Conservation (phyloP, 768 basidiomycete species). For the Boletus subparvulus region DNA sequence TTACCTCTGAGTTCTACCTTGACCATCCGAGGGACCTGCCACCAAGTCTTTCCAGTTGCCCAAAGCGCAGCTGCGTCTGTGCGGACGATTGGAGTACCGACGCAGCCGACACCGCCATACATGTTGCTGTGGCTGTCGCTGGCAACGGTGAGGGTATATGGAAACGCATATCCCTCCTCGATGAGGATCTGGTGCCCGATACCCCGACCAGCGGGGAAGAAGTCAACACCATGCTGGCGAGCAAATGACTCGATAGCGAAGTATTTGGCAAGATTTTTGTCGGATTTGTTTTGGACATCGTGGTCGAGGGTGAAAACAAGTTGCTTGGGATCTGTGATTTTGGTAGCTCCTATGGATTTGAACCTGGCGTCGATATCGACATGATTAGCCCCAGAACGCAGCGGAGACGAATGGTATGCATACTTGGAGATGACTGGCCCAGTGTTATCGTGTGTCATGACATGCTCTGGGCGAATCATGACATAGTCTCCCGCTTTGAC, state of each 20-base stretch:
- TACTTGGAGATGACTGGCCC: slow-evolving; percentile 65
- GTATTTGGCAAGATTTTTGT: slow-evolving; percentile 61
- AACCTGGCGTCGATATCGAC: slow-evolving; percentile 37
- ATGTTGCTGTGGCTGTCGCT: slow-evolving; percentile 98
- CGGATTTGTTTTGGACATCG: slow-evolving; percentile 40
- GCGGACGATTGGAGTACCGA: slow-evolving; percentile 96
- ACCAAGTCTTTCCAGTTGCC: slow-evolving; percentile 99
- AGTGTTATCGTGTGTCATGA: slow-evolving; percentile 73
- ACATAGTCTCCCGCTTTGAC: slow-evolving; percentile 93
- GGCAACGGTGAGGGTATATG: slow-evolving; percentile 91
- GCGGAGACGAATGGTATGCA: slow-evolving; percentile 24
- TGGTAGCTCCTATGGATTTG: slow-evolving; percentile 54
- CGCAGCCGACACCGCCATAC: slow-evolving; percentile 97
- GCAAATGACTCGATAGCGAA: slow-evolving; percentile 85
- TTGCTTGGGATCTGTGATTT: slow-evolving; percentile 67
- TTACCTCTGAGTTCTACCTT: slow-evolving; percentile 87
- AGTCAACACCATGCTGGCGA: slow-evolving; percentile 80
- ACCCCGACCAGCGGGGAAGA: slow-evolving; percentile 95
- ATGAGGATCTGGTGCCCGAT: slow-evolving; percentile 98
- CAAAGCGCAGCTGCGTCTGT: slow-evolving; percentile 94
- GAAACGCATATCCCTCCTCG: slow-evolving; percentile 96
- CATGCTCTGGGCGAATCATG: no score
- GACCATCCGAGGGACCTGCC: slow-evolving; percentile 97
- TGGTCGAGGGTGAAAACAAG: slow-evolving; percentile 70
- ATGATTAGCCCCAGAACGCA: not conserved